Evolutionary conservation across 164 flowering plant genomes (phyloP), one percentile per base, ranked within the genome.

Genomic region (Nelumbo lutea): DNA sequence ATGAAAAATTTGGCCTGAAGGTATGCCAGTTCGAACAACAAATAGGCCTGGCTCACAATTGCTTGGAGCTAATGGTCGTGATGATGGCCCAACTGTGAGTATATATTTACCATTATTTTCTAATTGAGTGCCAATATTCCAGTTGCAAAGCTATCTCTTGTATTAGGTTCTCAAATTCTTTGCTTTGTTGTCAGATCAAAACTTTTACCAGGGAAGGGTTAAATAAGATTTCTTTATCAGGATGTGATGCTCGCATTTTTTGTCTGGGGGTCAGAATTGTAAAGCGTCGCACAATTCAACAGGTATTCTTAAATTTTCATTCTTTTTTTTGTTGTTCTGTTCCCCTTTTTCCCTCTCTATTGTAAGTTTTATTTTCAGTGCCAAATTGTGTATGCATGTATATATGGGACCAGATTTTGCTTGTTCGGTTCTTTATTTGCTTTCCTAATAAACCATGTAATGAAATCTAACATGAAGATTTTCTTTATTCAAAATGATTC

Each of bases 51-150:
- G 95, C 15, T 80, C 95, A 40, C 99, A 96, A 67, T 70, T 90
- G 70, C 77, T 96, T 50, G 99, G 99, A 52, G 86, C 90, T 68
- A 91, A 90, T 85, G 98, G 99, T 51, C 98, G 98, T 76, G 98
- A 96, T 85, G 99, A 93, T 85, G 99, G 99, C 61, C 93, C 95
- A 70, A 70, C 83, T 67, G 98, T 96, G 79, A 87, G 97, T 84
- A 59, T 59, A 62, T 72, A 65, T 61, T 38, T 42, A 13, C 55
- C 43, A 50, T 44, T 39, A 9, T 63, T 1, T 14, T 41, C 15
- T 27, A 38, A 14, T 56, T 45, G 5, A 11, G 9, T 43, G 47
- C 2, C 11, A 5, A 10, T 6, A 15, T 64, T 14, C 27, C 41
- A 10, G 8, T 27, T 65, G 52, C 9, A 51, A n/a, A 9, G 40